Base-by-base conservation (phyloP, 2,329 filamentous ascomycete genomes). In the Myriosclerotinia scirpicola region DNA sequence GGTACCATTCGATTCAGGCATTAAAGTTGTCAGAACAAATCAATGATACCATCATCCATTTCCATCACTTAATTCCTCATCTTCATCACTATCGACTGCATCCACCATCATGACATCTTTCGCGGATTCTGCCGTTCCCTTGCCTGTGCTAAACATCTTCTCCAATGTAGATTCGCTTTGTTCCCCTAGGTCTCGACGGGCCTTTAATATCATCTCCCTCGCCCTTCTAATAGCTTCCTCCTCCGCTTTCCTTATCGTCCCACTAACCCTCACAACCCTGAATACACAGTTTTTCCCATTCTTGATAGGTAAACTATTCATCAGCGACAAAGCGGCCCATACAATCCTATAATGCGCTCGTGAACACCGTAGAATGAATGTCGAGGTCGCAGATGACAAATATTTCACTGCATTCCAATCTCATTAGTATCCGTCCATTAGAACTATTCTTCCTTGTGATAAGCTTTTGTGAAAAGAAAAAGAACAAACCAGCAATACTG, bases 241-340 rank as follows among this genome's bases (percentile, higher is more conserved):
- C 78, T 98, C 93, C 2, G 88, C 90, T 78, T 96, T 97, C 72
- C 89, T 89, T 74, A 99, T 97, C 3, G 95, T 99, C 20, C 94
- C 95, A 71, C 91, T 95, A 17, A 97, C 92, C 69, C 91, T 85
- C 8, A 96, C 86, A 17, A 99, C 93, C 55, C 89, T 87, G 69
- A 96, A 90, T 1, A 94, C 89, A 74, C 93, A 96, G 0, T 85
- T 82, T 67, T 83, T 81, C 34, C 86, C 85, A 75, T 81, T 83
- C 67, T 79, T 83, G 2, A 84, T 78, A 9, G 87, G 80, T 0
- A 97, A 80, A 20, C 79, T 83, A 30, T 88, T 88, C 81, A 95
- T 90, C 72, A 93, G 91, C 0, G 92, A 91, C 64, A 99, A 80
- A 0, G 93, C 91, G 0, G 93, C 89, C 95, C 95, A 99, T 5